Base-by-base conservation (phyloP, 2,329 filamentous ascomycete species). In the Pleurostoma richardsiae region DNA sequence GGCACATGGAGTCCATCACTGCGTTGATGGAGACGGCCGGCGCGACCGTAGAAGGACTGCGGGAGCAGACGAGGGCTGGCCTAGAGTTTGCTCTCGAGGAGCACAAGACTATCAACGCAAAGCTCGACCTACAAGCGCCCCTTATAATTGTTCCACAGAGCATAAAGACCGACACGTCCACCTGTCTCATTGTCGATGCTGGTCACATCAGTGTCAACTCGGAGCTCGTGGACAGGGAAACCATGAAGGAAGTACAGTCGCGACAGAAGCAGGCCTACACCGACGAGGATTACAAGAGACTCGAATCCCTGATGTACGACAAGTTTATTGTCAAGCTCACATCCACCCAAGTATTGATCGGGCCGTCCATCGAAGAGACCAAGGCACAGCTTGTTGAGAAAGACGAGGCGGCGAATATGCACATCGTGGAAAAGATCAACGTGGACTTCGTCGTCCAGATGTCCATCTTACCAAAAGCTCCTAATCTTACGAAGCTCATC, bases 1-100 rank as follows among this genome's bases (percentile, higher is more conserved):
- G 91, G 43, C 95, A 99, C 62, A 96, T 99, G 91, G 94, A 99
- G 62, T 99, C 94, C 7, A 96, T 99, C 56, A 87, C 84, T 10
- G 95, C 94, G 2, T 76, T 99, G 47, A 89, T 99, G 83, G 95
- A 99, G 66, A 90, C 86, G 41, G 94, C 94, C 4, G 91, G 94
- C 28, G 92, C 92, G 2, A 99, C 94, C 0, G 92, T 99, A 0
- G 92, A 99, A 66, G 92, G 91, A 6, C 76, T 99, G 49, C 82
- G 95, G 31, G 91, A 97, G 63, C 95, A 99, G 69, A 99, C 95
- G 4, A 82, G 95, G 62, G 92, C 94, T 43, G 92, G 94, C 29
- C 79, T 99, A 31, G 91, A 99, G 65, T 99, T 96, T 67, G 95
- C 94, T 0, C 73, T 99, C 3, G 88, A 96, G 59, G 95, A 99